Conservation (phyloP, 495 filamentous ascomycete genomes). For the Podospora pseudopauciseta region DNA sequence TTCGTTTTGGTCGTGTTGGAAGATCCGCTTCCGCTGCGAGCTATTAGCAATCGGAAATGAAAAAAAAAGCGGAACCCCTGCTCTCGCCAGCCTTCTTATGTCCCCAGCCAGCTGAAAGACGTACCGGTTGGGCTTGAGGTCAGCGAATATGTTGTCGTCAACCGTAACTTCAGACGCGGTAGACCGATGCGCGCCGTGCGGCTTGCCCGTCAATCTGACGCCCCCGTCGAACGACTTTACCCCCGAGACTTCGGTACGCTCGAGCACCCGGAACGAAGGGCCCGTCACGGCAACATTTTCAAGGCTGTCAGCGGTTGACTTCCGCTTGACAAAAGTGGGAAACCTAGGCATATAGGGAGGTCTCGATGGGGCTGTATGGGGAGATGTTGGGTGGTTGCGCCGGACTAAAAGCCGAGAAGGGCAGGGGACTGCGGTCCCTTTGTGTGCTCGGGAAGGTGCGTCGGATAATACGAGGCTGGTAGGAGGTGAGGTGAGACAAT, state of each 20-base stretch:
- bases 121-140: conserved; percentile 53
- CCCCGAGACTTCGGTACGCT: conserved; percentile 38
- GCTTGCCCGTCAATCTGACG: conserved; percentile 30
- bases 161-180: conserved; percentile 35
- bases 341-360: conserved; percentile 51
- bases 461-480: conserved; percentile 11
- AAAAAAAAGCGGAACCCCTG: neutral
- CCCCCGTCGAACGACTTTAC: conserved; percentile 45
- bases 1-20: conserved; percentile 61
- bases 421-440: neutral
- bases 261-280: conserved; percentile 48
- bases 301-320: conserved; percentile 47
- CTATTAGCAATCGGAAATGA: conserved; percentile 19
- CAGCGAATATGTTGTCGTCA: conserved; percentile 56
- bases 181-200: conserved; percentile 28
- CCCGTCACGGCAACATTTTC: conserved; percentile 44
- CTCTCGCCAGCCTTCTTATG: neutral
- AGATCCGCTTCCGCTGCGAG: conserved; percentile 57
- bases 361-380: neutral
- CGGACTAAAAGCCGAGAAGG: neutral
- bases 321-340: conserved; percentile 48
- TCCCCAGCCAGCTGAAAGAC: conserved; percentile 19
- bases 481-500: neutral
- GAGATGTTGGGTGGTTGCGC: neutral
- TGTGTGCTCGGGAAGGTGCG: conserved; percentile 5